Percentiles rank a stretch among this genome's conserved stretches.
Evolutionary conservation across 1,139 yeast genomes (phyloP).

Genomic region (Protomyces arabidopsidicola): DNA sequence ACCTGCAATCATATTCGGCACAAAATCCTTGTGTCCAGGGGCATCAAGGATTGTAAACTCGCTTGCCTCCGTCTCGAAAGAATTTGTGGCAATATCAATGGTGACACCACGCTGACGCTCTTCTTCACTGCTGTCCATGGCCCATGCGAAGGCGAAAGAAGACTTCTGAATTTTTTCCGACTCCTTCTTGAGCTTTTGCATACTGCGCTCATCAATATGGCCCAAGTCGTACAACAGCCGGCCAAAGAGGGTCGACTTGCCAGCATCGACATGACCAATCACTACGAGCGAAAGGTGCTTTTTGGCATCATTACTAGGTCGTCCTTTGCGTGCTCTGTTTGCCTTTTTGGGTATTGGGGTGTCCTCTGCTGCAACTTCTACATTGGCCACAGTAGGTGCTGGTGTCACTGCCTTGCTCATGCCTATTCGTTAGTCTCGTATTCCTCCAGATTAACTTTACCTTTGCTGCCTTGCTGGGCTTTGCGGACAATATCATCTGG

Average conservation of each 20-base stretch:
- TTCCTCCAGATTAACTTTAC: background rate
- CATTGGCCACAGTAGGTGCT: conserved; percentile 22
- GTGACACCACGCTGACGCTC: conserved; percentile 85
- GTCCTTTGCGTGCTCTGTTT: conserved; percentile 47
- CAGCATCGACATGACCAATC: conserved; percentile 97
- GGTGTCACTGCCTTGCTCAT: background rate
- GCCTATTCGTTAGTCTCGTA: background rate
- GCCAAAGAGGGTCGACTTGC: conserved; percentile 93
- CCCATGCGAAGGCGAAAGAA: conserved; percentile 96
- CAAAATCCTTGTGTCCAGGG: conserved; percentile 96
- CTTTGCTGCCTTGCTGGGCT: conserved; percentile 20
- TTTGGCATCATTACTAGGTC: conserved; percentile 39
- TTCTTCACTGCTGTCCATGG: conserved; percentile 90
- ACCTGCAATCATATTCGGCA: conserved; percentile 98
- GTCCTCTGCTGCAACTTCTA: conserved; percentile 23
- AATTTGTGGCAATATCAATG: conserved; percentile 81
- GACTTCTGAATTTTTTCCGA: conserved; percentile 80
- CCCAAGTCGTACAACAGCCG: conserved; percentile 75
- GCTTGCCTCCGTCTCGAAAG: conserved; percentile 62
- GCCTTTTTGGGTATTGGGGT: background rate
- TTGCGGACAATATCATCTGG: conserved; percentile 69
- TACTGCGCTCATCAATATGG: conserved; percentile 69
- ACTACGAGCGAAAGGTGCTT: conserved; percentile 60
- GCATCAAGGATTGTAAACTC: conserved; percentile 90
- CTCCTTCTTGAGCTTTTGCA: conserved; percentile 72